Evolutionary conservation across 2,329 filamentous ascomycete genomes (phyloP), one percentile per base, ranked within the genome.

Genomic region (Neocucurbitaria cava): DNA sequence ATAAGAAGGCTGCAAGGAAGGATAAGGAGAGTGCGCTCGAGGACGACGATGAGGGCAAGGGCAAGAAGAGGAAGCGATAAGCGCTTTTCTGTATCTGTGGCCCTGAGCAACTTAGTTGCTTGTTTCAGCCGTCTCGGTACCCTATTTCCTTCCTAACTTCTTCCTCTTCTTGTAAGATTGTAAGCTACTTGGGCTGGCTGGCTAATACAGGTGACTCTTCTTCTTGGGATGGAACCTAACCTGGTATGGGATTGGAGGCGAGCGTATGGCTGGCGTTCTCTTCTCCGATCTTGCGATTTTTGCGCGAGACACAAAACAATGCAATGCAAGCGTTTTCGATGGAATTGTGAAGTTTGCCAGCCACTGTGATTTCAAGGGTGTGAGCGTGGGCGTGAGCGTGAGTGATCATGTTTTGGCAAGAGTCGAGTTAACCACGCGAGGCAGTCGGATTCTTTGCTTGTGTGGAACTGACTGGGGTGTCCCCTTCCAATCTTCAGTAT

Each of bases 1-100:
- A 97, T 80, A 88, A 89, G 77, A 96, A 96, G 82, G 93, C 86
- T 1, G 84, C 83, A 68, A 83, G 78, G 74, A 86, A 87, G 73
- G 86, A 88, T 65, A 79, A 81, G 58, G 85, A 88, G 61, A 77
- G 76, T 45, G 78, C 78, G 2, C 61, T 80, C 21, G 79, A 83
- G 20, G 84, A 85, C 45, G 82, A 85, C 47, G 85, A 86, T 26
- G 79, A 85, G 52, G 82, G 84, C 28, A 79, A 89, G 82, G 59
- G 81, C 82, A 91, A 88, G 80, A 92, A 93, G 78, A 87, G 90
- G 70, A 93, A 71, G 61, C 56, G 66, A 28, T 69, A 54, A 56
- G 24, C 15, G 24, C 9, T 10, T 35, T 13, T 35, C 28, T n/a
- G n/a, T n/a, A n/a, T n/a, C n/a, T n/a, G n/a, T n/a, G n/a, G n/a